Evolutionary conservation across 306 rosid genomes (phyloP).

Genomic region (Sicyos baderoa): DNA sequence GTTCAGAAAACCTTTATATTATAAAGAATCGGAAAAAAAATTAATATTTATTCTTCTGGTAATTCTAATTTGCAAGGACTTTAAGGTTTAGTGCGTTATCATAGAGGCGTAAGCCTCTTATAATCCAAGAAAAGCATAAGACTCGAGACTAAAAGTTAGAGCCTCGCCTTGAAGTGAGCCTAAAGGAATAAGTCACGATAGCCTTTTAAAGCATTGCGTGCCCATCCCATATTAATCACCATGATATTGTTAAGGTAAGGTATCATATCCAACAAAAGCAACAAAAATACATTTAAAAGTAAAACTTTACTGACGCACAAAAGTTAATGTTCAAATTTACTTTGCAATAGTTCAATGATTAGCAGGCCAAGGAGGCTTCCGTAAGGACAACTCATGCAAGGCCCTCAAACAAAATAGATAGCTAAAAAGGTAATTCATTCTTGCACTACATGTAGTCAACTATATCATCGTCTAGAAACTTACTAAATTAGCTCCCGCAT

Average conservation of each 20-base stretch:
- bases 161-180: no score
- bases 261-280: background rate
- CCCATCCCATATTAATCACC: background rate
- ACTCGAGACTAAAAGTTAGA: no score
- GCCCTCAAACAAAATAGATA: background rate
- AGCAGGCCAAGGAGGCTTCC: background rate
- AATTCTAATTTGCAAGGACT: no score
- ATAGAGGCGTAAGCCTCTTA: no score
- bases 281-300: background rate
- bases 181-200: no score
- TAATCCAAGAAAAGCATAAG: no score
- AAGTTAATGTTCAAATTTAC: background rate
- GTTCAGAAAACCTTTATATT: no score
- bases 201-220: no score
- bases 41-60: no score
- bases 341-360: background rate
- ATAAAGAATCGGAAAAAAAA: no score
- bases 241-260: background rate
- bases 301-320: background rate
- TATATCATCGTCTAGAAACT: slow-evolving; percentile 14
- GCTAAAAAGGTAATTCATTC: background rate
- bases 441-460: background rate
- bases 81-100: no score
- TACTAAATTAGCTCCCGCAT: slow-evolving; percentile 94
- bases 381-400: background rate